Evolutionary conservation across 2,329 filamentous ascomycete species (phyloP), one percentile per base, ranked within the genome.

Genomic region (Aspergillus sp.): DNA sequence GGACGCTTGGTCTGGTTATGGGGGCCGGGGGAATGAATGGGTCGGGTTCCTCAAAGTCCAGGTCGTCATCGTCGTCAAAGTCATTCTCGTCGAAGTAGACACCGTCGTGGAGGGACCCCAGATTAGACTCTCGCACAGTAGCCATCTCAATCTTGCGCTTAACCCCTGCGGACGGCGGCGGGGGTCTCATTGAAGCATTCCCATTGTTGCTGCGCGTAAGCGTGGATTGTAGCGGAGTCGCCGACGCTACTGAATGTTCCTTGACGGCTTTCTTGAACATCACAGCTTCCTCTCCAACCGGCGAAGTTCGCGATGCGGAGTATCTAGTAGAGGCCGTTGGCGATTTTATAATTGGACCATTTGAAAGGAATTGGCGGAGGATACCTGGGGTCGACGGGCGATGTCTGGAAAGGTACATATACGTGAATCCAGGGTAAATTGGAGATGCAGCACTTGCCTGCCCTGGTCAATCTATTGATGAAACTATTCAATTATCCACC

Each of bases 61-160:
- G 80, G 58, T 92, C 85, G 19, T 89, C 84, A 67, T 97, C 92
- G 71, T 94, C 91, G 69, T 92, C 91, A 66, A 96, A 95, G 71
- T 97, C 93, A 67, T 94, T 88, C 63, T 92, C 90, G 61, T 87
- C 85, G 64, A 92, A 90, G 62, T 84, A 85, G 9, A 90, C 84
- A 4, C 74, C 75, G 52, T 73, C 76, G 65, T 82, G 80, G 17
- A 83, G 72, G 13, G 76, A 77, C 1, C 74, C 75, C 57, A 83
- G 63, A 5, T 70, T 66, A 5, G 74, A 76, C 47, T 69, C 67
- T 17, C 68, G 67, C 10, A 66, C 58, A 56, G 65, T 67, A 48
- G 68, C 60, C 65, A 73, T 70, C 36, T 78, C 77, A 19, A 77
- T 67, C 63, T 79, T 79, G 47, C 76, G 73, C 62, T 78, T 78